Base-by-base conservation (phyloP, 768 basidiomycete genomes). In the Favolaschia claudopus region DNA sequence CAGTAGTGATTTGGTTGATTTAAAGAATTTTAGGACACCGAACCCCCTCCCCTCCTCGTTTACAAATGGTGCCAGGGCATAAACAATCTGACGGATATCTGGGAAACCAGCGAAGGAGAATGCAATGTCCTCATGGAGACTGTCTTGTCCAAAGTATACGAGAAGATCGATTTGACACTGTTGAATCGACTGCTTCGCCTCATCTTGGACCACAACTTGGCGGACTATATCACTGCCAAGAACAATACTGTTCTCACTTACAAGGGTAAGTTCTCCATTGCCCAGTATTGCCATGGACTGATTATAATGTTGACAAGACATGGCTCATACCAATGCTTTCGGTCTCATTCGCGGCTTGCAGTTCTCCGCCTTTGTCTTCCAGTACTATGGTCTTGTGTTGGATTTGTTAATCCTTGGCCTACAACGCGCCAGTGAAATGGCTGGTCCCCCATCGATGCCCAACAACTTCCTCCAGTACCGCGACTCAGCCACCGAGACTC, bases 11-110 rank as follows among this genome's bases (percentile, higher is more conserved):
- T 45, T 28, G 3, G 32, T 31, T 42, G 32, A 54, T 58, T 62
- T 40, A 67, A 27, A 27, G 40, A 33, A 17, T 51, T 31, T 50
- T 50, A 82, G 82, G 95, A 99, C 68, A 96, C 94, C 0, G 96
- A 99, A 69, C 96, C 96, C 3, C 95, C 96, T 0, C 96, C 96
- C 3, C 84, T 99, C 15, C 87, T 99, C 29, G 96, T 98, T 29
- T 99, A 98, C 81, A 99, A 98, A 83, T 99, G 96, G 96, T 96
- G 95, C 70, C 96, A 99, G 77, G 97, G 97, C 37, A 96, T 99
- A 82, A 99, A 99, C 78, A 99, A 99, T 74, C 74, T 99, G 72
- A 95, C 92, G 3, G 96, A 99, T 58, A 88, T 99, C 36, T 99
- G 97, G 97, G 97, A 99, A 77, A 99, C 96, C 1, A 86, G 88